Percentiles rank a stretch among this genome's conserved stretches.
Evolutionary conservation across 164 flowering plant species (phyloP).

Genomic region (Taxillus chinensis): DNA sequence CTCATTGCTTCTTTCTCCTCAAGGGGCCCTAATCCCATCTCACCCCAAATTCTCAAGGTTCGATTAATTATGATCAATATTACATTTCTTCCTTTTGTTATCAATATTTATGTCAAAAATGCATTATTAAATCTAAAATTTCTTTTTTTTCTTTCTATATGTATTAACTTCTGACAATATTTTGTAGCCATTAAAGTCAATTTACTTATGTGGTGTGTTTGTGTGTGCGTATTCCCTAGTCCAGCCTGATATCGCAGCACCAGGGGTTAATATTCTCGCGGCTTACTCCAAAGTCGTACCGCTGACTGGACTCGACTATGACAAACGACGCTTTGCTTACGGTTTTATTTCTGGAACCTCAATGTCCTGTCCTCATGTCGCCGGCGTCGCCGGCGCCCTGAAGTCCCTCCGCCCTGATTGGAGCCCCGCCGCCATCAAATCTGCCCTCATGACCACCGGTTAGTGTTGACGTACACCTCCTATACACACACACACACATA

Average conservation of each 20-base stretch:
- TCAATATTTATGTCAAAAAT: no score
- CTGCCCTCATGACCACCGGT: slow-evolving; percentile 86
- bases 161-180: no score
- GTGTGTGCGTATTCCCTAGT: background rate
- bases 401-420: slow-evolving; percentile 63
- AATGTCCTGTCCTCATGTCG: slow-evolving; percentile 66
- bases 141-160: no score
- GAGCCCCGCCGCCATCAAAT: slow-evolving; percentile 72
- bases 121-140: no score
- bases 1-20: slow-evolving; percentile 54
- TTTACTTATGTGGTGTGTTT: no score
- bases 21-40: slow-evolving; percentile 41
- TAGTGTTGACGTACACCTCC: background rate
- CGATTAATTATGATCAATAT: background rate
- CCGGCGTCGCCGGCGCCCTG: slow-evolving; percentile 56
- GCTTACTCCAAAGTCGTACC: slow-evolving; percentile 31
- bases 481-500: no score
- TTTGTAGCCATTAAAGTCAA: no score
- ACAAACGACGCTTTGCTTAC: slow-evolving; percentile 20
- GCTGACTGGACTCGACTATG: slow-evolving; percentile 22
- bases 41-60: slow-evolving; percentile 55
- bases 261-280: slow-evolving; percentile 64
- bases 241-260: slow-evolving; percentile 76
- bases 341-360: slow-evolving; percentile 64
- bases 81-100: no score